Base-by-base conservation (phyloP, 2,329 filamentous ascomycete species). In the Claviceps fusiformis region DNA sequence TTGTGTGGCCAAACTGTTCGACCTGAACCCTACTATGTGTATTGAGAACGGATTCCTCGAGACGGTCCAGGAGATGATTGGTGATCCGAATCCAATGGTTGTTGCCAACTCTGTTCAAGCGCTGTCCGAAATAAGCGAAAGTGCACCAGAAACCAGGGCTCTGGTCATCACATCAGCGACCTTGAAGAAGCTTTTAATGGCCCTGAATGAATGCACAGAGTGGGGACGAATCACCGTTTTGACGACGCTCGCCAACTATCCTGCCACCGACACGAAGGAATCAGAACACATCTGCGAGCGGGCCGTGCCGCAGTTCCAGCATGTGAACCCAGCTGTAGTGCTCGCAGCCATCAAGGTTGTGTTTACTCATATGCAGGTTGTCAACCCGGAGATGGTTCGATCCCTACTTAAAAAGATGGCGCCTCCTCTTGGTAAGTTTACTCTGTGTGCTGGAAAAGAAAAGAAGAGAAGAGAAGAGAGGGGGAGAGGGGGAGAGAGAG, bases 371-470 rank as follows among this genome's bases (percentile, higher is more conserved):
- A 97, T 97, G 91, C 87, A 83, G 69, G 75, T 85, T 57, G 79
- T 96, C 63, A 88, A 83, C 62, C 76, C 82, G 1, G 89, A 96
- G 57, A 73, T 90, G 48, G 85, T 86, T 59, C 83, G 85, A 63
- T 89, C 87, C 59, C 97, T 97, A 68, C 76, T 95, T 52, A 95
- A 95, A 77, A 98, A 98, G 75, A 98, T 98, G 93, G 92, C 93
- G 1, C 93, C 93, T 59, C 93, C 93, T 9, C 73, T 97, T 60
- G 88, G 88, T 92, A 76, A 60, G 78, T 67, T 19, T 41, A n/a
- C 27, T 11, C 27, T 11, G 1, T 13, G 13, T 45, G 17, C 29
- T 11, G 9, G 4, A 17, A 50, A 31, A 9, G 1, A 41, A 7
- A 41, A n/a, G 39, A 39, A 39, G 2, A 39, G 15, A 15, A 5